phyloP scores from a whole-genome alignment of 2,329 filamentous ascomycete species.

The Cercospora zeina region DNA sequence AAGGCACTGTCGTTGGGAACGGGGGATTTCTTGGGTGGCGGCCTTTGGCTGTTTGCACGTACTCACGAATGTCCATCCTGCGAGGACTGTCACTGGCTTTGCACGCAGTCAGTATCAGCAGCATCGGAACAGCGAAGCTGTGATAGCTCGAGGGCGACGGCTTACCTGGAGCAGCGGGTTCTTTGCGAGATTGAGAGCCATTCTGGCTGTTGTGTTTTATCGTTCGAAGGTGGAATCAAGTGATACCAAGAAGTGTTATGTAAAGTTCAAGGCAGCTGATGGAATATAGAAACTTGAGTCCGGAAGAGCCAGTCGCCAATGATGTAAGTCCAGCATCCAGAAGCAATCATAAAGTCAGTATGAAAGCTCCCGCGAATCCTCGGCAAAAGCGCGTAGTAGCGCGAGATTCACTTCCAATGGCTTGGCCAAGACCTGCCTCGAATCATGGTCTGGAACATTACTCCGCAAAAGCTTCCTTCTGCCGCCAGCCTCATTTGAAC shows the following conservation, averaged over 20 bases:
- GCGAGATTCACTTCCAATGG: background rate
- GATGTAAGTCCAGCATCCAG: constrained; percentile 1
- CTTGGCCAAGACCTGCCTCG: constrained; percentile 1
- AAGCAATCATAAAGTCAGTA: background rate
- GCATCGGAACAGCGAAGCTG: background rate
- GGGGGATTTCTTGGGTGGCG: background rate
- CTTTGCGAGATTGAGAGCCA: constrained; percentile 8
- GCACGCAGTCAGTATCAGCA: background rate
- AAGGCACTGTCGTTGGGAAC: background rate
- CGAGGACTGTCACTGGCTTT: constrained; percentile 7
- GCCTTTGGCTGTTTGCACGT: background rate
- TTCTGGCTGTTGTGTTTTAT: background rate
- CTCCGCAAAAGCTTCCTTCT: constrained; percentile 8
- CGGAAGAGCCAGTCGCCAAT: background rate
- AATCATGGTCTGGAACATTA: constrained; percentile 1
- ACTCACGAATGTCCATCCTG: constrained; percentile 11
- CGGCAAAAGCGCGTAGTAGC: constrained; percentile 3
- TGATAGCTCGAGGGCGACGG: background rate
- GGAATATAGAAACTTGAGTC: background rate
- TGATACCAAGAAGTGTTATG: background rate
- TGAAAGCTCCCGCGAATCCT: background rate
- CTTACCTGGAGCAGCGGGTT: constrained; percentile 5
- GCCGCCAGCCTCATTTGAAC: background rate
- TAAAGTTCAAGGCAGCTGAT: background rate
- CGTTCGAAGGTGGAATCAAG: background rate